These are phyloP conservation scores for Acmispon strigosus DNA, from an alignment of 306 rosid species.

Conservation along the genomic window DNA sequence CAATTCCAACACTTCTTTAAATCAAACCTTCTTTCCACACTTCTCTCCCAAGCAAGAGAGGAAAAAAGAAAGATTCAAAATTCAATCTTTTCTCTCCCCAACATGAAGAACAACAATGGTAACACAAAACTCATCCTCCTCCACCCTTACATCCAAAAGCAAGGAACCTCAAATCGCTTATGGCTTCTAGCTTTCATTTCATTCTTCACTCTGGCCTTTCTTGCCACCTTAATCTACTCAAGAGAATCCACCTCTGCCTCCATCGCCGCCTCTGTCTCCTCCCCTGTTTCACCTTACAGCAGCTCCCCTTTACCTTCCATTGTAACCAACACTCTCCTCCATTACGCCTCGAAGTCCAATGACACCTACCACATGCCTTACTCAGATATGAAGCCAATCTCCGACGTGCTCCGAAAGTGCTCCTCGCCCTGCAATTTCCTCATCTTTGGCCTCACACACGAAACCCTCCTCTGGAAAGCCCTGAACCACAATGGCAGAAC, in stretches of 20 bases:
- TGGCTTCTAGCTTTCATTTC: constrained; percentile 64
- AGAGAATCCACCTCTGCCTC: constrained; percentile 34
- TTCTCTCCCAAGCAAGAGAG: neutral
- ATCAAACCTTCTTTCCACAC: constrained; percentile 26
- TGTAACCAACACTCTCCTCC: constrained; percentile 69
- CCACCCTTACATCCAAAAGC: constrained; percentile 82
- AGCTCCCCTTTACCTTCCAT: constrained; percentile 35
- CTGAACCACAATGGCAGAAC: constrained; percentile 72
- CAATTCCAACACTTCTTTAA: constrained; percentile 21
- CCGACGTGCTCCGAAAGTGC: constrained; percentile 60
- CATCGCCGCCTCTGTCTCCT: neutral
- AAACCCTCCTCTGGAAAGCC: constrained; percentile 69
- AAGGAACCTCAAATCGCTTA: constrained; percentile 64
- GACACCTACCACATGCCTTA: constrained; percentile 62
- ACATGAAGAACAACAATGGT: constrained; percentile 53
- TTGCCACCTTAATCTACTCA: constrained; percentile 55
- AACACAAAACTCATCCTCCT: constrained; percentile 78
- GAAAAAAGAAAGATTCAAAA: too few relatives aligned
- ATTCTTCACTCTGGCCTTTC: constrained; percentile 57
- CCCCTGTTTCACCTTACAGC: neutral
- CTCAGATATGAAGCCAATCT: constrained; percentile 58
- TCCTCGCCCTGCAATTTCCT: constrained; percentile 56
- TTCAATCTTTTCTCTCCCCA: neutral
- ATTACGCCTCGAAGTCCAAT: constrained; percentile 59
- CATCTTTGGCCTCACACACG: constrained; percentile 65